Percentiles rank a stretch among this genome's conserved stretches.
Evolutionary conservation across 2,329 filamentous ascomycete species (phyloP).

Genomic region (Diaporthe humulicola): DNA sequence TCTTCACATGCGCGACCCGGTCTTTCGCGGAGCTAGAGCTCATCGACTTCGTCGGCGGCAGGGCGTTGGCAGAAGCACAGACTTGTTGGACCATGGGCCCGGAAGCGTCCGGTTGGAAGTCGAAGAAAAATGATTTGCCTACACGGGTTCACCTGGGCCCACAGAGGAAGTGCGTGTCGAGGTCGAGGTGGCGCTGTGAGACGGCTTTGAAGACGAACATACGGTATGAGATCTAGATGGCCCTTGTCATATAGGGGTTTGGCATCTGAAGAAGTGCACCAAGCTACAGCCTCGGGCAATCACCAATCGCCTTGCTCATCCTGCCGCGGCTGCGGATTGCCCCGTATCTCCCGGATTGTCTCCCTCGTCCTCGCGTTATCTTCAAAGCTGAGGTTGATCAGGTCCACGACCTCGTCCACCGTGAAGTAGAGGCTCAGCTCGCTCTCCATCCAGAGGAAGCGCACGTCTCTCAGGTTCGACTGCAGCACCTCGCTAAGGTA

Average conservation of each 20-base stretch:
- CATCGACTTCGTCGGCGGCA: background rate
- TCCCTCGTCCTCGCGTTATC: conserved; percentile 71
- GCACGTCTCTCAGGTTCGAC: conserved; percentile 74
- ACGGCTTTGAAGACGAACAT: background rate
- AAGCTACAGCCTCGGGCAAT: background rate
- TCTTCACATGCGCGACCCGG: too few relatives aligned
- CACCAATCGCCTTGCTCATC: conserved; percentile 35
- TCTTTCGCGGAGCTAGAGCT: background rate
- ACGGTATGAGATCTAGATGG: background rate
- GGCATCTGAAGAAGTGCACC: background rate
- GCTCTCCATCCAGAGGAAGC: conserved; percentile 74
- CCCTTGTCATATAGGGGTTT: background rate
- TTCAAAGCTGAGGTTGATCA: conserved; percentile 75
- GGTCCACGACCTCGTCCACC: conserved; percentile 71
- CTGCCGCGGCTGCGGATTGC: conserved; percentile 59
- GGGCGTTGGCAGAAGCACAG: background rate
- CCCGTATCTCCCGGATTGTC: conserved; percentile 69
- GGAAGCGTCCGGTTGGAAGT: background rate
- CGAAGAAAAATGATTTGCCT: background rate
- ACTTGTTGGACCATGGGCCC: background rate
- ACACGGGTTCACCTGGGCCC: background rate
- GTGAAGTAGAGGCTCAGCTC: conserved; percentile 75
- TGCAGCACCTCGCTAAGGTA: conserved; percentile 75
- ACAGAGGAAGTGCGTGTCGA: background rate
- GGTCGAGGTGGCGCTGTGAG: background rate